These are phyloP conservation scores for Hyaloscypha hepaticicola DNA, from an alignment of 495 filamentous ascomycete species.

Conservation along the genomic window DNA sequence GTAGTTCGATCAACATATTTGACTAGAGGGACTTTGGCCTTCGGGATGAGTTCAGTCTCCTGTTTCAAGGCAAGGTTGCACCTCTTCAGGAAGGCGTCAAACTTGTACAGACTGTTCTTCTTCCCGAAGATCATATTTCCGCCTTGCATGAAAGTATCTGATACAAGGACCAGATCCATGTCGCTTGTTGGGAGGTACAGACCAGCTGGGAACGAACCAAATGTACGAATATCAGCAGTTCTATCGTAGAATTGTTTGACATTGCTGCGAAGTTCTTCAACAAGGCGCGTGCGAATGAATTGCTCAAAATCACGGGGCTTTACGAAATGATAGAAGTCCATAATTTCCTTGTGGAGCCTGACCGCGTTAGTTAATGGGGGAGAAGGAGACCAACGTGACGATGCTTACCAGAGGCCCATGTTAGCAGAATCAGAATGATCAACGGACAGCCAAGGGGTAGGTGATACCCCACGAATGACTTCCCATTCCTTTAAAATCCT, in stretches of 20 bases:
- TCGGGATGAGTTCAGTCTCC: conserved; percentile 61
- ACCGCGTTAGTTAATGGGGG: conserved; percentile 10
- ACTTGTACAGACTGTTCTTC: conserved; percentile 42
- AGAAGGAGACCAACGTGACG: background rate
- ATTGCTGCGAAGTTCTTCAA: conserved; percentile 56
- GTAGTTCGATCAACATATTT: conserved; percentile 80
- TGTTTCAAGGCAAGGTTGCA: conserved; percentile 48
- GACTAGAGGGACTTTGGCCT: conserved; percentile 87
- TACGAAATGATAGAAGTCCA: conserved; percentile 85
- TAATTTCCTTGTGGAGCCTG: conserved; percentile 80
- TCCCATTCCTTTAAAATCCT: conserved; percentile 59
- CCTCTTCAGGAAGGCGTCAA: conserved; percentile 50
- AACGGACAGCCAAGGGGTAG: conserved; percentile 59
- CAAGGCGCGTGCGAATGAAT: conserved; percentile 66
- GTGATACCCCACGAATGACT: conserved; percentile 35
- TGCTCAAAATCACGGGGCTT: conserved; percentile 76
- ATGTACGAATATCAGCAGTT: conserved; percentile 62
- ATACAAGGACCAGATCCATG: conserved; percentile 89
- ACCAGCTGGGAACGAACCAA: conserved; percentile 89
- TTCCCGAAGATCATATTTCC: conserved; percentile 38
- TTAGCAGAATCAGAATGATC: conserved; percentile 50
- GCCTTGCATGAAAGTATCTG: conserved; percentile 51
- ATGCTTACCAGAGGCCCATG: conserved; percentile 50
- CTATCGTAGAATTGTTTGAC: conserved; percentile 51
- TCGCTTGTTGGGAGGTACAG: conserved; percentile 90